A percentile compares a stretch with the other conserved stretches of the same genome.
phyloP scores from a whole-genome alignment of 345 rosid species.

The Xanthoceras sorbifolium region DNA sequence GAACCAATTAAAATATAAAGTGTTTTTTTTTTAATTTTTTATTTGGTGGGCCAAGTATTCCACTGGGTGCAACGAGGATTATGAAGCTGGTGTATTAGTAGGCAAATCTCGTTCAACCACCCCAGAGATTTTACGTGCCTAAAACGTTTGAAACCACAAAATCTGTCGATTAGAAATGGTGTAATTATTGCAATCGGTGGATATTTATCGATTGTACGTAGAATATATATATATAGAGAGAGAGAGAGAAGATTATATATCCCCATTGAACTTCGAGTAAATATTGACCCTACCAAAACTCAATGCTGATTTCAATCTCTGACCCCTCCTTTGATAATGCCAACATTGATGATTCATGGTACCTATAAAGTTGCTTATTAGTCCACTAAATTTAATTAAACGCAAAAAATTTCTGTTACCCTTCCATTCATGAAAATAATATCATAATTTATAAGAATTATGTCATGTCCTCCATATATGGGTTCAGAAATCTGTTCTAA shows the following conservation, averaged over 20 bases:
- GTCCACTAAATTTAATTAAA: neutral
- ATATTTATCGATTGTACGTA: neutral
- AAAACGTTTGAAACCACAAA: conserved; percentile 18
- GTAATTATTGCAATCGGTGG: conserved; percentile 11
- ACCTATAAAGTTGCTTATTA: neutral
- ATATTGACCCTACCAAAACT: conserved; percentile 10
- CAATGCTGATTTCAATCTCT: neutral
- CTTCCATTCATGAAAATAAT: no score
- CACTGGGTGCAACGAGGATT: conserved; percentile 19
- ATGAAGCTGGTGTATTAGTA: neutral
- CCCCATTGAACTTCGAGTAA: neutral
- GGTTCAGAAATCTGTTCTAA: no score
- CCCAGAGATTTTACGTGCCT: conserved; percentile 2
- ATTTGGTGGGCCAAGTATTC: conserved; percentile 21
- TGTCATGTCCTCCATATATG: no score
- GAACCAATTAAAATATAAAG: neutral
- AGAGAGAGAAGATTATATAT: no score
- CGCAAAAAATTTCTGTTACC: no score
- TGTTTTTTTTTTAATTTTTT: neutral
- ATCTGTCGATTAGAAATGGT: conserved; percentile 20
- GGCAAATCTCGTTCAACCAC: conserved; percentile 22
- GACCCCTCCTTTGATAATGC: neutral
- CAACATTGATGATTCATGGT: neutral
- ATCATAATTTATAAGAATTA: no score
- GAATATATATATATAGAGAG: neutral